phyloP scores from a whole-genome alignment of 164 flowering plant species.

The Chimonanthus praecox region DNA sequence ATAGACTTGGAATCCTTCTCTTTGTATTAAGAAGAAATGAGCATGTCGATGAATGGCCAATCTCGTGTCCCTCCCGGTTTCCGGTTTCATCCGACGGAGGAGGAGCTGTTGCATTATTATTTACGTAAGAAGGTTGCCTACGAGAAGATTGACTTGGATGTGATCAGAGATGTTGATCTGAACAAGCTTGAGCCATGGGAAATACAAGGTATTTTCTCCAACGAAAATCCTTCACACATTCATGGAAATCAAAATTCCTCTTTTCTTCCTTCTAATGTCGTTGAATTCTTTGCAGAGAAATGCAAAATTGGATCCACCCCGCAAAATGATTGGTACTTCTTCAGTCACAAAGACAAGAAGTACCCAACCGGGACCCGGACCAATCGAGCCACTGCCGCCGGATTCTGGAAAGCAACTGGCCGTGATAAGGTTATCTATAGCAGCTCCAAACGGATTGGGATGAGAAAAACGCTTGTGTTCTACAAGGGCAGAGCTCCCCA shows the following conservation, averaged over 20 bases:
- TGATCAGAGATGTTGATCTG: constrained; percentile 86
- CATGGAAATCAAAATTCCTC: background rate
- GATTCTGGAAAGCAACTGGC: constrained; percentile 98
- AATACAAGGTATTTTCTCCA: constrained; percentile 58
- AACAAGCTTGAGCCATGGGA: constrained; percentile 97
- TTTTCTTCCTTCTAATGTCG: background rate
- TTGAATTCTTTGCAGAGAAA: constrained; percentile 38
- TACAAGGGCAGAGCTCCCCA: constrained; percentile 92
- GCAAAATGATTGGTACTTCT: constrained; percentile 93
- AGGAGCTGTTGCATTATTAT: constrained; percentile 86
- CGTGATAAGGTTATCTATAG: constrained; percentile 81
- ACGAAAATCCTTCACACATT: background rate
- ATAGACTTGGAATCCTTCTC: too few species aligned
- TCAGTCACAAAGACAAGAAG: constrained; percentile 94
- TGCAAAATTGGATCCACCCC: constrained; percentile 89
- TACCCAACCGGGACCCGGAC: constrained; percentile 88
- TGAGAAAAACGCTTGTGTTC: constrained; percentile 87
- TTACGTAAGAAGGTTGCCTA: constrained; percentile 74
- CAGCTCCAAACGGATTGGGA: constrained; percentile 59
- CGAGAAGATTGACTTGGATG: constrained; percentile 81
- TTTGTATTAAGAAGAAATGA: constrained; percentile 29
- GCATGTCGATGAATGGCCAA: constrained; percentile 64
- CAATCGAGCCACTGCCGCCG: constrained; percentile 84
- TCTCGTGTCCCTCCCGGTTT: constrained; percentile 90
- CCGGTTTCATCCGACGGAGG: constrained; percentile 91